These are phyloP conservation scores for Xylaria sp. DNA, from an alignment of 2,329 filamentous ascomycete genomes.

Conservation along the genomic window DNA sequence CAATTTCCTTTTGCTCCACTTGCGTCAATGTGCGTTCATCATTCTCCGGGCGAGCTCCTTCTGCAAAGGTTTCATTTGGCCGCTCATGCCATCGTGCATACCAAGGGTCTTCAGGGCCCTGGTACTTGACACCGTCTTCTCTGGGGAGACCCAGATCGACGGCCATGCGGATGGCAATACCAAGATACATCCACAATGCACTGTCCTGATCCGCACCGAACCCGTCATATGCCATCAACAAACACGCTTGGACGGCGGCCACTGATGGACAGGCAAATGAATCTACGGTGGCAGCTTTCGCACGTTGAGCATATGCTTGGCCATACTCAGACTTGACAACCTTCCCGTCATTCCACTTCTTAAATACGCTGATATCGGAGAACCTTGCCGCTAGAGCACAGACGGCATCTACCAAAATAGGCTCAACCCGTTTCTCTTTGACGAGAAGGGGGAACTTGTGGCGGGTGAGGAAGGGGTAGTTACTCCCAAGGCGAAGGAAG, in stretches of 20 bases:
- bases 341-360: constrained; percentile 55
- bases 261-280: constrained; percentile 83
- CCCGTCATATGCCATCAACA: constrained; percentile 86
- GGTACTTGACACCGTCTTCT: constrained; percentile 72
- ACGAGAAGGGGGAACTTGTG: constrained; percentile 76
- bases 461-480: constrained; percentile 80
- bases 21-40: constrained; percentile 50
- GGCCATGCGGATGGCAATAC: constrained; percentile 83
- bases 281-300: constrained; percentile 82
- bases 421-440: constrained; percentile 79
- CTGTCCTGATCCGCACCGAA: constrained; percentile 90
- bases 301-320: constrained; percentile 78
- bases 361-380: constrained; percentile 64
- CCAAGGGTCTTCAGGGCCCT: constrained; percentile 59
- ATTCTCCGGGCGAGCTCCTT: constrained; percentile 47
- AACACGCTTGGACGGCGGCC: constrained; percentile 80
- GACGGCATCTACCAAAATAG: constrained; percentile 85
- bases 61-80: constrained; percentile 29
- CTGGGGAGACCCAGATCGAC: constrained; percentile 84
- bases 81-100: constrained; percentile 53
- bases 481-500: constrained; percentile 82
- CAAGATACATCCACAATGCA: constrained; percentile 92
- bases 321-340: constrained; percentile 71
- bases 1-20: constrained; percentile 67
- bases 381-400: constrained; percentile 84